Evolutionary conservation across 805 yeast species (phyloP), one percentile per base, ranked within the genome.

Genomic region (Saturnispora saitoi): DNA sequence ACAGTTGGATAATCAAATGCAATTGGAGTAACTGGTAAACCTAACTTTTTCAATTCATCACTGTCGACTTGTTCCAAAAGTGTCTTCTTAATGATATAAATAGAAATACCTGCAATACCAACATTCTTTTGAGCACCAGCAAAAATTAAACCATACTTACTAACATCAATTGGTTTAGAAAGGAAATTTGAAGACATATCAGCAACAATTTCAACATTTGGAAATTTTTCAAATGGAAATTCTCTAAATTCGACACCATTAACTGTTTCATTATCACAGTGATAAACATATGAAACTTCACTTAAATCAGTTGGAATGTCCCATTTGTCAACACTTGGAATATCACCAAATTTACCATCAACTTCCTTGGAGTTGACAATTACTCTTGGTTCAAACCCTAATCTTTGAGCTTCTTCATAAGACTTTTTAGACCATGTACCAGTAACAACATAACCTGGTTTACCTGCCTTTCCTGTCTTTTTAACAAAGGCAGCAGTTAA

Each of bases 51-150:
- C 57, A 89, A 71, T 56, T 80, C 81, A 1, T 70, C 83, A 54
- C 80, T 86, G 2, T 78, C 56, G 3, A 88, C 80, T 54, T 79
- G 79, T 26, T 80, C 84, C 26, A 93, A 68, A 48, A 93, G 73
- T 1, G 81, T 62, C 65, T 89, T 91, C 68, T 86, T 88, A 67
- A 90, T 82, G 59, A 93, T 91, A 66, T 89, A 91, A 53, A 93
- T 75, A 14, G 97, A 84, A 55, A 93, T 78, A 34, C 99, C 99
- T 9, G 99, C 97, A 61, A 93, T 71, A 48, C 99, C 99, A 62
- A 93, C 88, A 66, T 93, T 93, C 69, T 93, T 93, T 70, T 93
- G 99, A 26, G 98, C 99, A 54, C 99, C 99, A 17, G 96, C 99
- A 78, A 90, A 81, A 53, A 93, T 82, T 26, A 89, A 70, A 45